These are phyloP conservation scores for Talaromyces thailandensis DNA, from an alignment of 495 filamentous ascomycete genomes.

Conservation along the genomic window DNA sequence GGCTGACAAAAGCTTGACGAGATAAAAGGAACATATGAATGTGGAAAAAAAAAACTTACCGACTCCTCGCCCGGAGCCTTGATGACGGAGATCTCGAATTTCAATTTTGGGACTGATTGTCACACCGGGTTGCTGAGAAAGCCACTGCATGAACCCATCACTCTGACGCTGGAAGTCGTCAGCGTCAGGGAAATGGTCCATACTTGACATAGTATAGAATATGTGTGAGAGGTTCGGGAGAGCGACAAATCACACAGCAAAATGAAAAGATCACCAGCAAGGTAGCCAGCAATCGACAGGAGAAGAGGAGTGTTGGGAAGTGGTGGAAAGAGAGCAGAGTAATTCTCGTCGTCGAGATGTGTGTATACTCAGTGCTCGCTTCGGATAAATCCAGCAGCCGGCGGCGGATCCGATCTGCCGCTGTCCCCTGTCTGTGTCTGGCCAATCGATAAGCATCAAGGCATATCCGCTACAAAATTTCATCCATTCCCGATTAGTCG, in stretches of 20 bases:
- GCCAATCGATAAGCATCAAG: conserved; percentile 14
- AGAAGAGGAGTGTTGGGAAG: conserved; percentile 12
- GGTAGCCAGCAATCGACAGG: not conserved
- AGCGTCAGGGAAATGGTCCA: conserved; percentile 27
- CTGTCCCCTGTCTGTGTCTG: conserved; percentile 4
- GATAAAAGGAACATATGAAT: not conserved
- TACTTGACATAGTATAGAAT: conserved; percentile 26
- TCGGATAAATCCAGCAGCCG: conserved; percentile 17
- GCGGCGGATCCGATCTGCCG: conserved; percentile 16
- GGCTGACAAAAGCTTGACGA: conserved; percentile 3
- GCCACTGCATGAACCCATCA: conserved; percentile 46
- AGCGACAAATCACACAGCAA: conserved; percentile 1
- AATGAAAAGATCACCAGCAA: not conserved
- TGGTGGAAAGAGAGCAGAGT: conserved; percentile 11
- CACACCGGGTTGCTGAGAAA: conserved; percentile 39
- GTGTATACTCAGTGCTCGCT: conserved; percentile 11
- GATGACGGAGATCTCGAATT: conserved; percentile 43
- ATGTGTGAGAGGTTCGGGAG: conserved; percentile 7
- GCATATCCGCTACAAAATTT: not conserved
- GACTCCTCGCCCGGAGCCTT: conserved; percentile 49
- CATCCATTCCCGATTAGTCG: not conserved
- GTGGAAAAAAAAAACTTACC: conserved; percentile 34
- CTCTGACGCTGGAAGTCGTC: conserved; percentile 39
- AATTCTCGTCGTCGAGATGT: conserved; percentile 15
- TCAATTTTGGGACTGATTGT: conserved; percentile 45